Base-by-base conservation (phyloP, 768 basidiomycete genomes). In the Mycena maculata region DNA sequence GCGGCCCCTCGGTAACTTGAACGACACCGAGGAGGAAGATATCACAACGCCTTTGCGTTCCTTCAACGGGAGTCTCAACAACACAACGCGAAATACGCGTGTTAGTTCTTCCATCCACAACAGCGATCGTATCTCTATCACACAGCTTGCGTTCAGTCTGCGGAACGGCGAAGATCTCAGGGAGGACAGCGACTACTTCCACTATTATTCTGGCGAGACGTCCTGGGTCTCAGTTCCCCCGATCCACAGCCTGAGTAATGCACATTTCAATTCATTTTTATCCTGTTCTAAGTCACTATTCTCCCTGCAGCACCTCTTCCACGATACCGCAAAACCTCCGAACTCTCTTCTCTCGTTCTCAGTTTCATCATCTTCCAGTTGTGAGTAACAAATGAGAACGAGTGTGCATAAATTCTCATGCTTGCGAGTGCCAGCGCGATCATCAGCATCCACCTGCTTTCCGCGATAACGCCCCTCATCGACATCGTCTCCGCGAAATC, bases 71-170 rank as follows among this genome's bases (percentile, higher is more conserved):
- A 63, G n/a, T 5, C 57, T 44, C 20, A 44, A 25, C 8, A 56
- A 60, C 23, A 57, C 52, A 2, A 45, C 55, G n/a, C 7, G 58
- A 23, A 59, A 52, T 9, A 58, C 60, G 13, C 23, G 12, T 20
- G 23, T n/a, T 25, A 49, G 42, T 38, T 20, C 42, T 9, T 63
- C 69, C 22, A 63, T 66, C 23, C 64, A 54, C 56, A 66, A 66
- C 38, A 70, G 69, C 65, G 69, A 66, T 38, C 54, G 65, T 10
- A 59, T 70, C 16, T 70, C 69, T 2, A 52, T 64, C 25, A 63
- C 64, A 20, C 60, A 67, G 25, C 50, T 70, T n/a, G 69, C 65
- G 48, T 53, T 49, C 25, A 30, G 31, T 12, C 8, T 70, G 56
- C 48, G 47, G 44, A 31, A 57, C 16, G 56, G 13, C 6, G 33